A percentile compares a stretch with the other conserved stretches of the same genome.
These are phyloP conservation scores for Fusarium euwallaceae DNA, from an alignment of 2,329 filamentous ascomycete genomes.

Conservation along the genomic window DNA sequence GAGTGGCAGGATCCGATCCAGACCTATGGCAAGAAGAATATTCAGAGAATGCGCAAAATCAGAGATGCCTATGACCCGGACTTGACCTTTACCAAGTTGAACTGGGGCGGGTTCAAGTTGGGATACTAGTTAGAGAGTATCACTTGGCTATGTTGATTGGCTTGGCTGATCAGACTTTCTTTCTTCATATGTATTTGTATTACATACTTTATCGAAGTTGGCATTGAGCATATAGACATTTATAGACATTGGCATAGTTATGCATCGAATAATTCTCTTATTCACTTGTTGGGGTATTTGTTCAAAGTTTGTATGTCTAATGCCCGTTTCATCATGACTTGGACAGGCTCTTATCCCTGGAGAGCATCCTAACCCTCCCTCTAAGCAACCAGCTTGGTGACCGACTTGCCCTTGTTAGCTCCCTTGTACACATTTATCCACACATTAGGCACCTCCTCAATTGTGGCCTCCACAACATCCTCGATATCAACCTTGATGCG, in stretches of 20 bases:
- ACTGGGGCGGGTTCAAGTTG: conserved; percentile 54
- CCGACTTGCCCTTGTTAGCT: conserved; percentile 19
- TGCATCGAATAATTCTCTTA: neutral
- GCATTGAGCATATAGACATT: neutral
- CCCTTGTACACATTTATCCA: conserved; percentile 27
- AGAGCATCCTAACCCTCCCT: neutral
- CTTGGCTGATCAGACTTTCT: neutral
- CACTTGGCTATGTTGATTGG: neutral
- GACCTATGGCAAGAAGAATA: conserved; percentile 50
- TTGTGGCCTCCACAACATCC: conserved; percentile 2
- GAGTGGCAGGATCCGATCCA: conserved; percentile 54
- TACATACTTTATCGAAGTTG: neutral
- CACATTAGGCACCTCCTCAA: conserved; percentile 28
- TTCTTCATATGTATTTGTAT: neutral
- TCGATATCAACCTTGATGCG: conserved; percentile 19
- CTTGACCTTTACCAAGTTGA: conserved; percentile 48
- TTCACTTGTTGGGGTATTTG: too few species aligned
- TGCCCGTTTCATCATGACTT: too few species aligned
- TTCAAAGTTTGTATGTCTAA: too few species aligned
- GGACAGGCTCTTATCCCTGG: neutral
- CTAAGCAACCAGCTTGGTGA: conserved; percentile 15
- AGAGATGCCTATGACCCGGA: conserved; percentile 50
- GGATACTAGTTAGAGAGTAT: neutral
- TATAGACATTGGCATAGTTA: neutral
- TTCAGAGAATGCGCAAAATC: conserved; percentile 49